Conservation (phyloP, 345 rosid genomes). For the Bruguiera parviflora region DNA sequence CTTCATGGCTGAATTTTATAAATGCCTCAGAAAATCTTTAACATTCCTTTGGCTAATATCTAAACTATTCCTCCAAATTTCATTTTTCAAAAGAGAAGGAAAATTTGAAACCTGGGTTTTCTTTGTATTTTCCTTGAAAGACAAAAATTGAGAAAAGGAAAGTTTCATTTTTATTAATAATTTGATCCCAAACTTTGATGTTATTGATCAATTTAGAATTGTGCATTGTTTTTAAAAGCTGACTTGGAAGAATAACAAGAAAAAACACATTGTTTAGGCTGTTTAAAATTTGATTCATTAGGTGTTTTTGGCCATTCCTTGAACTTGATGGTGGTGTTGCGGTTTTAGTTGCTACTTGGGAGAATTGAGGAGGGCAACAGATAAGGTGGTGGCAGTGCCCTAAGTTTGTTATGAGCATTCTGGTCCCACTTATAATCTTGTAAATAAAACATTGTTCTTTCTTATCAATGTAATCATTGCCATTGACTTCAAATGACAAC, state of each 20-base stretch:
- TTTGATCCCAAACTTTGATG: neutral
- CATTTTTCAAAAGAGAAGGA: neutral
- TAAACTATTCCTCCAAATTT: too few relatives aligned
- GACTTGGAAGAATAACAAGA: neutral
- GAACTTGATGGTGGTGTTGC: neutral
- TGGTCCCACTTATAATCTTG: conserved; percentile 74
- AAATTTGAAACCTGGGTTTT: neutral
- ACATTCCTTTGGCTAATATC: too few relatives aligned
- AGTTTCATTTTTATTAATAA: neutral
- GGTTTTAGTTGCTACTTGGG: neutral
- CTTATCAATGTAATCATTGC: conserved; percentile 60
- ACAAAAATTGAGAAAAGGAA: too few relatives aligned
- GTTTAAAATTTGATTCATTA: conserved; percentile 13
- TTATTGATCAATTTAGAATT: neutral
- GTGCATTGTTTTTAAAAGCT: neutral
- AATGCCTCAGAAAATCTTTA: too few relatives aligned
- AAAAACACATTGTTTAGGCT: neutral
- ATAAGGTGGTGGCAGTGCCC: conserved; percentile 57
- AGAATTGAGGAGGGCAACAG: conserved; percentile 19
- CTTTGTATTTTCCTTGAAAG: neutral
- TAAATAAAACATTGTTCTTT: conserved; percentile 63
- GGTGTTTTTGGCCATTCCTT: conserved; percentile 10
- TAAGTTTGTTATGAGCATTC: conserved; percentile 84
- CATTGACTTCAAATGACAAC: too few relatives aligned
- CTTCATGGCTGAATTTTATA: too few relatives aligned